A percentile compares a stretch with the other conserved stretches of the same genome.
phyloP scores from a whole-genome alignment of 2,329 filamentous ascomycete genomes.

The Coniochaeta pulveracea region DNA sequence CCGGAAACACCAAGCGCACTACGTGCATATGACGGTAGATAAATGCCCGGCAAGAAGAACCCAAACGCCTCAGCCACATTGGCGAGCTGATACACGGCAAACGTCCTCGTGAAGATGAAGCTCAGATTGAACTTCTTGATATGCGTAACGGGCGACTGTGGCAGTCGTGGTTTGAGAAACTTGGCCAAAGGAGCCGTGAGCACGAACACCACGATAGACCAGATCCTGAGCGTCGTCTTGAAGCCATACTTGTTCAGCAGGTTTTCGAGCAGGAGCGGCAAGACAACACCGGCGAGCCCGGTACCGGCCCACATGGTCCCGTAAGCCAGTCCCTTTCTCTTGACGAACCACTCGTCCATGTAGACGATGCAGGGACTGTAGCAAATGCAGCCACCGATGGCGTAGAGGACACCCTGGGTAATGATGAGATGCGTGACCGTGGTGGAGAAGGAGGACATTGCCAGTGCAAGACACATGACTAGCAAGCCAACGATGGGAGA shows the following conservation, averaged over 20 bases:
- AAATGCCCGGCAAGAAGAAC: slow-evolving; percentile 53
- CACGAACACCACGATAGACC: slow-evolving; percentile 36
- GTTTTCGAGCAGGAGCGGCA: slow-evolving; percentile 40
- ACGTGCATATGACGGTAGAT: slow-evolving; percentile 45
- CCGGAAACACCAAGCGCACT: slow-evolving; percentile 32
- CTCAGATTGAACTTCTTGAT: slow-evolving; percentile 27
- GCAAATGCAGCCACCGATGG: slow-evolving; percentile 40
- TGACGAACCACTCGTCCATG: slow-evolving; percentile 52
- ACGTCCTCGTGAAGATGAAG: slow-evolving; percentile 41
- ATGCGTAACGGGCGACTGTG: slow-evolving; percentile 25
- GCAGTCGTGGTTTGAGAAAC: slow-evolving; percentile 44
- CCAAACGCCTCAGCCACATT: slow-evolving; percentile 48
- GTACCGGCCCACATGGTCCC: slow-evolving; percentile 53
- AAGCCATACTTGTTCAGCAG: slow-evolving; percentile 40
- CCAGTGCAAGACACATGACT: slow-evolving; percentile 39
- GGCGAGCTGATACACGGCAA: slow-evolving; percentile 45
- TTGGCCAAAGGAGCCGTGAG: slow-evolving; percentile 43
- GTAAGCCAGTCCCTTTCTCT: slow-evolving; percentile 45
- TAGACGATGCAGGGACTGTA: slow-evolving; percentile 47
- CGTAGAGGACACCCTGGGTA: slow-evolving; percentile 52
- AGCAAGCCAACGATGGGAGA: slow-evolving; percentile 32
- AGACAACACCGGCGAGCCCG: slow-evolving; percentile 34
- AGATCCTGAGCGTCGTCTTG: slow-evolving; percentile 40
- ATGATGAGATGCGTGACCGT: slow-evolving; percentile 42
- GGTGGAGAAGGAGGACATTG: slow-evolving; percentile 38